phyloP scores from a whole-genome alignment of 2,329 filamentous ascomycete genomes.

The Venturia asperata region DNA sequence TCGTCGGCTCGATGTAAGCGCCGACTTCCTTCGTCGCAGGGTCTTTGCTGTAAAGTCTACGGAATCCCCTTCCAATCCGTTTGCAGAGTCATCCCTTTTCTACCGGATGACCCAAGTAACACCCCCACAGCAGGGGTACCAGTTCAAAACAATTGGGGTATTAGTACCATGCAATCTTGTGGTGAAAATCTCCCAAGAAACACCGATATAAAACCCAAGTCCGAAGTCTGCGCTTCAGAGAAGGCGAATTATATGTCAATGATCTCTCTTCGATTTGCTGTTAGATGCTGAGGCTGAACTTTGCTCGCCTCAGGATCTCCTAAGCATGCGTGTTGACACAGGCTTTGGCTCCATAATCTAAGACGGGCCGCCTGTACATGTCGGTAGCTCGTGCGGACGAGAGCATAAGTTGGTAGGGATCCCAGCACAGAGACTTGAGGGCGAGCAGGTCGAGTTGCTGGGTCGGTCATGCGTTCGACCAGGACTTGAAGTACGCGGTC shows the following conservation, averaged over 20 bases:
- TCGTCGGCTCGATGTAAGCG: no score
- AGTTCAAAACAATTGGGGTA: not conserved
- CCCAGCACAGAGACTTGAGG: no score
- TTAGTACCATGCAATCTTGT: not conserved
- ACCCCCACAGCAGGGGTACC: not conserved
- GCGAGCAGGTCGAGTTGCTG: no score
- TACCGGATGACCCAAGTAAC: not conserved
- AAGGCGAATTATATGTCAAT: not conserved
- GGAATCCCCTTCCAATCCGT: not conserved
- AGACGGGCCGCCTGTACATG: no score
- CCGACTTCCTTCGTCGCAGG: no score
- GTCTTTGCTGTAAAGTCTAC: no score
- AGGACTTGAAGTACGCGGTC: not conserved
- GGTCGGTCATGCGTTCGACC: no score
- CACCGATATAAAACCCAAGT: not conserved
- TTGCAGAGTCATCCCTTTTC: not conserved
- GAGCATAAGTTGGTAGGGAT: no score
- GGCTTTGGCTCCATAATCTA: no score
- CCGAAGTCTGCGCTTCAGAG: not conserved
- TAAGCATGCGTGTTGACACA: no score
- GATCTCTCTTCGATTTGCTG: not conserved
- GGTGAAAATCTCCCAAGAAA: not conserved
- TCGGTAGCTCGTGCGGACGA: no score
- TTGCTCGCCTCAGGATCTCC: no score
- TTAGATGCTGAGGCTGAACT: not conserved